phyloP scores from a whole-genome alignment of 2,329 filamentous ascomycete genomes.

The Ascochyta fabae region DNA sequence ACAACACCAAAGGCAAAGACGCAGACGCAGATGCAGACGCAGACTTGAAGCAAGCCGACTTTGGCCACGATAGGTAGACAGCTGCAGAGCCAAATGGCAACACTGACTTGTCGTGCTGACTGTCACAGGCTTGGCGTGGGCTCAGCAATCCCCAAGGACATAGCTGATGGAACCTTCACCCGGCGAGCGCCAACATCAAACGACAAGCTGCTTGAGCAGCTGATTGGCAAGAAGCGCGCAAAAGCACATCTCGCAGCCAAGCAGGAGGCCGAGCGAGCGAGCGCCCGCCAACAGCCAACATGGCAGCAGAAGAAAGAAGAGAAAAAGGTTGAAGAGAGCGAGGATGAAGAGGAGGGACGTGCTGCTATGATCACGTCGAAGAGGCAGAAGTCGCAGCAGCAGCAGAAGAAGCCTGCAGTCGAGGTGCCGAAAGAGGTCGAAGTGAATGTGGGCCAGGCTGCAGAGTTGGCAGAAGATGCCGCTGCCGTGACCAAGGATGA shows the following conservation, averaged over 20 bases:
- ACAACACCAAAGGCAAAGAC: conserved; percentile 54
- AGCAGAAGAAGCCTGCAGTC: too few relatives aligned
- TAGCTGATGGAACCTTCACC: conserved; percentile 48
- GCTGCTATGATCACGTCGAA: conserved; percentile 10
- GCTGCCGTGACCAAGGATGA: conserved; percentile 1
- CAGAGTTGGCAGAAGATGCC: not conserved
- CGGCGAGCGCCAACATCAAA: conserved; percentile 48
- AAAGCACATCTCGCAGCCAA: conserved; percentile 41
- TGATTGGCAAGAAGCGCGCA: conserved; percentile 53
- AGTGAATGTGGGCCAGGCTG: not conserved
- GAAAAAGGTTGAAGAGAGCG: conserved; percentile 40
- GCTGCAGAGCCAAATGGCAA: too few relatives aligned
- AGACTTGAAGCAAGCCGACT: conserved; percentile 61
- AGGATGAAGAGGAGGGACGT: conserved; percentile 50
- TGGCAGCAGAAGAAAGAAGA: conserved; percentile 21
- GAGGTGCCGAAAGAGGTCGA: not conserved
- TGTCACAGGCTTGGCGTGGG: conserved; percentile 49
- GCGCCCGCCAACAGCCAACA: conserved; percentile 31
- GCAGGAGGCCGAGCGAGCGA: conserved; percentile 27
- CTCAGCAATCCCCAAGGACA: conserved; percentile 43
- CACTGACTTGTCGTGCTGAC: not conserved
- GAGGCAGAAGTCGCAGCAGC: too few relatives aligned
- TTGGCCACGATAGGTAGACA: conserved; percentile 61
- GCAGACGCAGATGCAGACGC: conserved; percentile 49
- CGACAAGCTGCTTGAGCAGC: conserved; percentile 50